These are phyloP conservation scores for Leishmania amazonensis DNA, from an alignment of 208 protist species.

Conservation along the genomic window DNA sequence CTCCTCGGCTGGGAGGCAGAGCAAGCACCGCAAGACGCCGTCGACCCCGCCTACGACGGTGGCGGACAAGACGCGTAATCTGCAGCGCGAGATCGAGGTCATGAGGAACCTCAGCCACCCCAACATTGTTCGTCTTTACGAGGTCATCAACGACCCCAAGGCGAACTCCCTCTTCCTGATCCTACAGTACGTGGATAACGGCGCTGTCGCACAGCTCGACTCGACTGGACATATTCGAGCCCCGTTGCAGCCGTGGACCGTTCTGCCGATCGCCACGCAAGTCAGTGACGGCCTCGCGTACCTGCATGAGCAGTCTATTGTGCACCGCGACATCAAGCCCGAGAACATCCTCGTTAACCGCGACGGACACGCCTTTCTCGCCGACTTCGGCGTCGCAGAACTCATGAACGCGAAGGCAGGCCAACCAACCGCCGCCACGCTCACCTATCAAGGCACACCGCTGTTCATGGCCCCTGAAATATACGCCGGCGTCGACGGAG, in stretches of 20 bases:
- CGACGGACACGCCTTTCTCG: constrained; percentile 59
- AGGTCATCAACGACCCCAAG: constrained; percentile 96
- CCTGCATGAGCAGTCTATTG: constrained; percentile 76
- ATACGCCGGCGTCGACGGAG: constrained; percentile 23
- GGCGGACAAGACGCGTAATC: constrained; percentile 38
- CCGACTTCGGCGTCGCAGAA: constrained; percentile 88
- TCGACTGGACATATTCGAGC: constrained; percentile 36
- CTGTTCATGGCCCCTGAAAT: constrained; percentile 86
- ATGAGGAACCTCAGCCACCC: constrained; percentile 96
- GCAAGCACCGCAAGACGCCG: neutral
- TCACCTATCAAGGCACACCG: constrained; percentile 74
- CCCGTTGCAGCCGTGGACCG: constrained; percentile 37
- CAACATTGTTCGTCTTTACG: constrained; percentile 95
- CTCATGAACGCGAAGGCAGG: constrained; percentile 50
- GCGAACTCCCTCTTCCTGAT: constrained; percentile 91
- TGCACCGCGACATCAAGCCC: constrained; percentile 91
- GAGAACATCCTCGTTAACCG: constrained; percentile 83
- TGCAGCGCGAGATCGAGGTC: constrained; percentile 92
- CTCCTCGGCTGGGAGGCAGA: neutral
- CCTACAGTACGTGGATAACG: constrained; percentile 91
- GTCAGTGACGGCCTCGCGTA: constrained; percentile 62
- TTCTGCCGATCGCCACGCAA: constrained; percentile 56
- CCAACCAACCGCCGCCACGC: constrained; percentile 44
- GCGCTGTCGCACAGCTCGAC: constrained; percentile 51
- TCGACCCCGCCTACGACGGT: constrained; percentile 25